A percentile compares a stretch with the other conserved stretches of the same genome.
These are phyloP conservation scores for Periconia macrospinosa DNA, from an alignment of 2,329 filamentous ascomycete species.

Conservation along the genomic window DNA sequence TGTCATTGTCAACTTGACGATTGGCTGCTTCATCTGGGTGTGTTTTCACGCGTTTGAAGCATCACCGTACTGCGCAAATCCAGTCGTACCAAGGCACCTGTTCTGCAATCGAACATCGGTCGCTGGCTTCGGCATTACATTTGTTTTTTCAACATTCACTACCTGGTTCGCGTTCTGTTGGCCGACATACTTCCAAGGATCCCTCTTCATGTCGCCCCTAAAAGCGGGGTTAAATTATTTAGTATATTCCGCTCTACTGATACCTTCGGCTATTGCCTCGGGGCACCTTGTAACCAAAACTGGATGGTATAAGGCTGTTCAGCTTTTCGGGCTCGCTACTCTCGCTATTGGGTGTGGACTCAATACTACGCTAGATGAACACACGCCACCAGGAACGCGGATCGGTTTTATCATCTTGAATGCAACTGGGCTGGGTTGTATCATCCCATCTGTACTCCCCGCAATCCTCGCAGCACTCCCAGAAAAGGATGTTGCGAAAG, in stretches of 20 bases:
- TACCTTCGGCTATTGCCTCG: slow-evolving; percentile 2
- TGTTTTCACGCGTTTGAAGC: slow-evolving; percentile 39
- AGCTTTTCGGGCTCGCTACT: slow-evolving; percentile 1
- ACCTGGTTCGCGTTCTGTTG: slow-evolving; percentile 22
- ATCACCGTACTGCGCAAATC: slow-evolving; percentile 20
- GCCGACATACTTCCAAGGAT: slow-evolving; percentile 1
- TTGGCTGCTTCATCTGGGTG: slow-evolving; percentile 44
- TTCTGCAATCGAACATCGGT: slow-evolving; percentile 11
- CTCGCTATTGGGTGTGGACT: slow-evolving; percentile 3
- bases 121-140: slow-evolving; percentile 1
- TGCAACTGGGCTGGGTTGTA: slow-evolving; percentile 12
- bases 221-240: slow-evolving; percentile 39
- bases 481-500: slow-evolving; percentile 14
- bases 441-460: slow-evolving; percentile 49
- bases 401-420: neutral
- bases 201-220: slow-evolving; percentile 17
- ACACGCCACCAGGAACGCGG: slow-evolving; percentile 1
- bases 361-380: slow-evolving; percentile 1
- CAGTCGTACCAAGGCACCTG: slow-evolving; percentile 4
- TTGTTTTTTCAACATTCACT: neutral
- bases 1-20: slow-evolving; percentile 47
- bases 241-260: slow-evolving; percentile 12
- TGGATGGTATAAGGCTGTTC: neutral
- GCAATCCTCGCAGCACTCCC: slow-evolving; percentile 21
- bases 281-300: slow-evolving; percentile 12